A percentile compares a stretch with the other conserved stretches of the same genome.
Evolutionary conservation across 2,329 filamentous ascomycete species (phyloP).

Genomic region (Cryphonectria parasitica): DNA sequence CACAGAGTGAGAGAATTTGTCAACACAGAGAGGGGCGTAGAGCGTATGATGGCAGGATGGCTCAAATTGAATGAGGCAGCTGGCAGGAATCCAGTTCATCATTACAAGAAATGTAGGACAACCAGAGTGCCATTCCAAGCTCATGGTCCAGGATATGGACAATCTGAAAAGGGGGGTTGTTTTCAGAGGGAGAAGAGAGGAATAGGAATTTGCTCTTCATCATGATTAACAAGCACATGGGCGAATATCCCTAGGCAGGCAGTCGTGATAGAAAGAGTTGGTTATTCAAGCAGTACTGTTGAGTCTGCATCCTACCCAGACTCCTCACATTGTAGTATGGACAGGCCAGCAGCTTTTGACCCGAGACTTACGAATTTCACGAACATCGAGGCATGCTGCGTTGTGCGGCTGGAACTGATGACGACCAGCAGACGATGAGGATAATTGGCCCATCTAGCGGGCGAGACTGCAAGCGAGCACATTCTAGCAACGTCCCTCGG

Average conservation of each 20-base stretch:
- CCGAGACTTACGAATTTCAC: background rate
- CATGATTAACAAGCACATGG: background rate
- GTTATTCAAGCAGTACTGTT: background rate
- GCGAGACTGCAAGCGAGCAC: background rate
- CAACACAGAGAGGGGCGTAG: background rate
- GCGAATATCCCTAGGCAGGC: background rate
- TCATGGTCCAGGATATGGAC: background rate
- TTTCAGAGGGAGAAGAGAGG: no score
- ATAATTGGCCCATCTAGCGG: background rate
- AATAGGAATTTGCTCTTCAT: no score
- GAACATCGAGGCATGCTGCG: background rate
- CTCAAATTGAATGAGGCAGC: background rate
- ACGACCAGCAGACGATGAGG: background rate
- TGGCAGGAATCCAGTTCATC: background rate
- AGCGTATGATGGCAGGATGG: background rate
- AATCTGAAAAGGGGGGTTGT: background rate
- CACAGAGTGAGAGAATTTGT: background rate
- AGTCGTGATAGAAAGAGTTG: background rate
- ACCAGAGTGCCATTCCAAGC: background rate
- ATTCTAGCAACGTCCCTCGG: background rate
- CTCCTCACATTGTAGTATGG: background rate
- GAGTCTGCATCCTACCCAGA: background rate
- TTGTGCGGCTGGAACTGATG: background rate
- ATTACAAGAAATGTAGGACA: background rate
- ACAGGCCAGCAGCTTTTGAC: background rate